These are phyloP conservation scores for Dissophora ornata DNA, from an alignment of 192 early-diverging fungal species.

Conservation along the genomic window DNA sequence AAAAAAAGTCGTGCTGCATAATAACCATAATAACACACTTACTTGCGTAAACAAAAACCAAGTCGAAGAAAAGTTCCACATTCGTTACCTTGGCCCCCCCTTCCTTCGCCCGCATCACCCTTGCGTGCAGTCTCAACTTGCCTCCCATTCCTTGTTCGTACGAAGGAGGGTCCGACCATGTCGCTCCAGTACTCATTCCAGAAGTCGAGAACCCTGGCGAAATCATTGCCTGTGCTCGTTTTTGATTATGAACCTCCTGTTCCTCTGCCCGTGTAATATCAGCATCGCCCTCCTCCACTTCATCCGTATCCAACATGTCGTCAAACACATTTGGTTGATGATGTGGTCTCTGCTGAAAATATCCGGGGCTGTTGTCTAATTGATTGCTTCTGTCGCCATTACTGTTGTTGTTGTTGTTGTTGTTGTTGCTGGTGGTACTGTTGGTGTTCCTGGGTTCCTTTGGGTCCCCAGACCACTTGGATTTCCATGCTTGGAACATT, in stretches of 20 bases:
- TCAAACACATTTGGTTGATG: constrained; percentile 8
- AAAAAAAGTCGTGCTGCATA: too few relatives aligned
- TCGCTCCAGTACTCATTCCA: neutral
- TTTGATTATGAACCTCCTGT: neutral
- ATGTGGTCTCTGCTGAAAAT: too few relatives aligned
- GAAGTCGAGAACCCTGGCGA: neutral
- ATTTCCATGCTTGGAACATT: too few relatives aligned
- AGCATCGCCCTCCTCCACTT: neutral
- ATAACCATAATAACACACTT: neutral
- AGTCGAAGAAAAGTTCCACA: constrained; percentile 42
- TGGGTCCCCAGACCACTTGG: too few relatives aligned
- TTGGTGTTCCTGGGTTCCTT: too few relatives aligned
- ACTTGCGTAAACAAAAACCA: constrained; percentile 51
- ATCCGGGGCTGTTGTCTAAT: too few relatives aligned
- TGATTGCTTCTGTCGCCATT: too few relatives aligned
- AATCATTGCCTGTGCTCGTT: neutral
- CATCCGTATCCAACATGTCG: constrained; percentile 16
- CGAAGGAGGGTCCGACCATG: constrained; percentile 16
- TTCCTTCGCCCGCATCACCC: constrained; percentile 13
- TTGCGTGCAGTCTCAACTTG: constrained; percentile 21
- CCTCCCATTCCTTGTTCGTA: constrained; percentile 12
- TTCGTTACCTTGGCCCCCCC: constrained; percentile 25
- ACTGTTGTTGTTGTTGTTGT: too few relatives aligned
- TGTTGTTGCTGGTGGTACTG: too few relatives aligned
- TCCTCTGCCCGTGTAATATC: constrained; percentile 7